These are phyloP conservation scores for Crotalaria pallida DNA, from an alignment of 306 rosid genomes.

Conservation along the genomic window DNA sequence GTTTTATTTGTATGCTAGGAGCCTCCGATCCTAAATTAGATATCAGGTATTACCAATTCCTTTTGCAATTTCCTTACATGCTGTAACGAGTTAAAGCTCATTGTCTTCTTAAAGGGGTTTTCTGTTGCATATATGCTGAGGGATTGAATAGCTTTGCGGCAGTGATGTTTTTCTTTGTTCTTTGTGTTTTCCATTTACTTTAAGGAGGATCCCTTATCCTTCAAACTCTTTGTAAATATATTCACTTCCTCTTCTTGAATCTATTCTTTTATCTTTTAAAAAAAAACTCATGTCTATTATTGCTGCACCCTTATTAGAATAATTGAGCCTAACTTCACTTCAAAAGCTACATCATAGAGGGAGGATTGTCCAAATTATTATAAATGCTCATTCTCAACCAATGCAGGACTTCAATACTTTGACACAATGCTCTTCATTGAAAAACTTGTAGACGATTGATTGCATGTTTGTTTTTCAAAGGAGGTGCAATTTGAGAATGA, in stretches of 20 bases:
- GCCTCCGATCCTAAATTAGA: slow-evolving; percentile 83
- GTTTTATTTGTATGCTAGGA: slow-evolving; percentile 83
- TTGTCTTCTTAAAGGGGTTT: slow-evolving; percentile 13
- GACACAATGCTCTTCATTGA: neutral
- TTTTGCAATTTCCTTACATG: slow-evolving; percentile 16
- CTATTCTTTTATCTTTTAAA: neutral
- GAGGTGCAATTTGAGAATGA: neutral
- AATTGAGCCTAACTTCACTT: too few relatives aligned
- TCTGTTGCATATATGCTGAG: neutral
- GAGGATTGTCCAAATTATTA: too few relatives aligned
- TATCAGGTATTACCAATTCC: slow-evolving; percentile 55
- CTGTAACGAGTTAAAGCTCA: slow-evolving; percentile 2
- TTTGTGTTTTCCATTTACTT: slow-evolving; percentile 6
- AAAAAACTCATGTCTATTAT: neutral
- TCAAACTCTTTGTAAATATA: neutral
- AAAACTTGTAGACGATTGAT: slow-evolving; percentile 1
- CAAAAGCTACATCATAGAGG: too few relatives aligned
- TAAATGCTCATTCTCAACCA: too few relatives aligned
- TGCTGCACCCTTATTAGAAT: neutral
- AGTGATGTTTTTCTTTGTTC: neutral
- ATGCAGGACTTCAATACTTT: too few relatives aligned
- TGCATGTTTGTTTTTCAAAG: neutral
- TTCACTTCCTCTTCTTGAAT: neutral
- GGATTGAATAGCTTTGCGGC: slow-evolving; percentile 7
- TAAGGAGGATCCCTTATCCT: neutral